Conservation (phyloP, 306 rosid genomes). For the Spatholobus suberectus region DNA sequence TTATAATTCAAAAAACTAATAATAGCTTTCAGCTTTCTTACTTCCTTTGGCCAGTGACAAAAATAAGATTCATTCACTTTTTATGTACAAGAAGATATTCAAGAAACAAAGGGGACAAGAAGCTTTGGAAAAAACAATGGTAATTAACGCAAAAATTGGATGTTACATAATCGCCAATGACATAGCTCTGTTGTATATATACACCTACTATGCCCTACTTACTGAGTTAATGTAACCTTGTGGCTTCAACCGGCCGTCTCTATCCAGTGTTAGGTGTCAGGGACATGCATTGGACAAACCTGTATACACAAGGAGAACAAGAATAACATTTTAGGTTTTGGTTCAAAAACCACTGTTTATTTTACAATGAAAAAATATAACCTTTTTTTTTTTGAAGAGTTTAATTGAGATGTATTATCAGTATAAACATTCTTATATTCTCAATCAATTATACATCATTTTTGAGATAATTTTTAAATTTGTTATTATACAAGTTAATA, state of each 20-base stretch:
- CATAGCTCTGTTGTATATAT: no score
- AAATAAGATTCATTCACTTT: not conserved
- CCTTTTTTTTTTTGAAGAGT: not conserved
- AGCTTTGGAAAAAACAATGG: not conserved
- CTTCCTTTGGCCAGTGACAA: no score
- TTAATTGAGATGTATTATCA: no score
- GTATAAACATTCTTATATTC: no score
- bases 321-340: not conserved
- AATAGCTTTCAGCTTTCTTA: no score
- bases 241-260: not conserved
- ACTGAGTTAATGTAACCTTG: not conserved
- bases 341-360: not conserved
- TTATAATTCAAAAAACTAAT: no score
- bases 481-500: no score
- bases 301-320: not conserved
- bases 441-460: no score
- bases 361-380: not conserved
- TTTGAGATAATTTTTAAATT: no score
- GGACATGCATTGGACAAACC: not conserved
- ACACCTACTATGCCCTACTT: no score
- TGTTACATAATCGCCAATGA: no score
- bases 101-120: not conserved
- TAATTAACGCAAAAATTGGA: not conserved
- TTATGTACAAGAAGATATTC: conserved; percentile 11
- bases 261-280: not conserved